Base-by-base conservation (phyloP, 2,329 filamentous ascomycete species). In the Ophiostoma tasmaniense region DNA sequence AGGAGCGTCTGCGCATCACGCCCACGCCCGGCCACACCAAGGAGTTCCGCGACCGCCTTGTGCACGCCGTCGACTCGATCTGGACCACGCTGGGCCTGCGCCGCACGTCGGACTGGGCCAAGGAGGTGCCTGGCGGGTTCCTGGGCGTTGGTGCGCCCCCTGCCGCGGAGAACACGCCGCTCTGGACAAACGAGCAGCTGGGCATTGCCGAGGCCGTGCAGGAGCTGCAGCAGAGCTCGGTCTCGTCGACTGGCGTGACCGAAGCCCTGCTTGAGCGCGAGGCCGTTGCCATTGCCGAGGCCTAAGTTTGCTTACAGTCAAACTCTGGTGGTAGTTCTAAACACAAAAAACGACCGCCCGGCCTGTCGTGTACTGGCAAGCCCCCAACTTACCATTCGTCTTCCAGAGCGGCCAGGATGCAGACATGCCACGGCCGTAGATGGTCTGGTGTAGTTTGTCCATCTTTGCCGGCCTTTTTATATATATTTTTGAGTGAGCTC, bases 1-100 rank as follows among this genome's bases (percentile, higher is more conserved):
- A 99, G 82, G 95, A 99, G 80, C 89, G 95, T 70, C 89, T 99
- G 69, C 90, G 95, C 73, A 92, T 99, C 78, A 99, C 95, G 1
- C 95, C 95, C 0, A 99, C 95, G 0, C 95, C 95, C 0, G 95
- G 95, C 61, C 95, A 99, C 78, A 87, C 87, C 68, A 90, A 90
- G 80, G 87, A 91, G 74, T 92, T 91, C 80, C 92, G 93, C 71
- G 90, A 96, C 73, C 88, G 96, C 75, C 88, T 99, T 4, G 89
- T 97, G 35, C 80, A 88, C 70, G 93, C 94, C 5, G 81, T 99
- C 42, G 91, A 97, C 74, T 85, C 87, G 74, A 94, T 99, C 70
- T 99, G 94, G 93, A 86, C 84, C 65, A 87, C 94, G 75, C 87
- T 99, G 2, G 88, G 88, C 71, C 93, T 97, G 80, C 97, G 96